Conservation (phyloP, 75 land plant genomes). For the Selaginella moellendorffii region DNA sequence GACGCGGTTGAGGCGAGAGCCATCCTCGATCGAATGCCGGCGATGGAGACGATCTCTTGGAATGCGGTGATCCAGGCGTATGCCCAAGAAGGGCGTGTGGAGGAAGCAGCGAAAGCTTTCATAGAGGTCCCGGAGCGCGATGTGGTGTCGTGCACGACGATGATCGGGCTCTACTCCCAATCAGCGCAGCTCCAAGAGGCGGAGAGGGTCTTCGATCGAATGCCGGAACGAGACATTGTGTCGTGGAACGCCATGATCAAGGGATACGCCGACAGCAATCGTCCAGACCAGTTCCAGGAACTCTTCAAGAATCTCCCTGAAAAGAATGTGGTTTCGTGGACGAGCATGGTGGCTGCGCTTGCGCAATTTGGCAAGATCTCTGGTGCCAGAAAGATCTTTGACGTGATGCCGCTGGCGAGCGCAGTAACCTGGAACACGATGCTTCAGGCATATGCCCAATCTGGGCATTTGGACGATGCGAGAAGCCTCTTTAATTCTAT, state of each 20-base stretch:
- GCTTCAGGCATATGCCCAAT: not conserved
- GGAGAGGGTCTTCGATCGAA: not conserved
- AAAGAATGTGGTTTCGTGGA: not conserved
- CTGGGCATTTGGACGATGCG: not conserved
- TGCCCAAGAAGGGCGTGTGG: slow-evolving; percentile 4
- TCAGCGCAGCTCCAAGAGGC: not conserved
- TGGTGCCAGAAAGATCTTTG: not conserved
- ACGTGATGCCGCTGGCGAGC: not conserved
- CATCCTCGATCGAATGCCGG: not conserved
- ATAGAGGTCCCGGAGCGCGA: not conserved
- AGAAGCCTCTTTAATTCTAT: not conserved
- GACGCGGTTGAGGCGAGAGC: not conserved
- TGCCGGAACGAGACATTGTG: not conserved
- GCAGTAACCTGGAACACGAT: slow-evolving; percentile 1
- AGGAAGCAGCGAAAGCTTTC: not conserved
- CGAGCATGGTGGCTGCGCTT: not conserved
- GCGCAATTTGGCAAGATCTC: not conserved
- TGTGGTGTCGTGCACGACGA: not conserved
- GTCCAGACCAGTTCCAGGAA: not conserved
- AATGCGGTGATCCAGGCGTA: slow-evolving; percentile 3
- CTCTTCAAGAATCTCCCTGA: not conserved
- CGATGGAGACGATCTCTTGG: not conserved
- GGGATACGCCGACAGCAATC: not conserved
- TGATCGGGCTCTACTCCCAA: not conserved
- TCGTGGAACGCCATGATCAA: not conserved